These are phyloP conservation scores for Wickerhamiella azyma DNA, from an alignment of 805 yeast genomes.

Conservation along the genomic window DNA sequence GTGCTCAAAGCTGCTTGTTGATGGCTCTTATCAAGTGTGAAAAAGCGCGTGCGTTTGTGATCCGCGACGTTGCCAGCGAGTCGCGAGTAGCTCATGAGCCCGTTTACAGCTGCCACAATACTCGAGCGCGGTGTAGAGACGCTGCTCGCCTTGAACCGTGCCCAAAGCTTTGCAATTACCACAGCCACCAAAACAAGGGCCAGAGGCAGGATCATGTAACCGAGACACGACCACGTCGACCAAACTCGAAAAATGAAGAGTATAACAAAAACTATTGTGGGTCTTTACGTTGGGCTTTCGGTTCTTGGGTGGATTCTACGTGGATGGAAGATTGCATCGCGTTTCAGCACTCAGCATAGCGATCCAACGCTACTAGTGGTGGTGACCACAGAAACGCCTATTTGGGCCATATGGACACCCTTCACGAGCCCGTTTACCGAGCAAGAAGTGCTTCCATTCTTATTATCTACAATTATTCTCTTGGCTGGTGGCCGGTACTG, in stretches of 20 bases:
- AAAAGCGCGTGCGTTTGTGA: slow-evolving; percentile 19
- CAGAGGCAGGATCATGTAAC: slow-evolving; percentile 6
- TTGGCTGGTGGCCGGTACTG: slow-evolving; percentile 48
- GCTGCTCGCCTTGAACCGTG: background rate
- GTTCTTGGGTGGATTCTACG: slow-evolving; percentile 4
- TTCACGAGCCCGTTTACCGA: slow-evolving; percentile 37
- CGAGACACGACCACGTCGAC: background rate
- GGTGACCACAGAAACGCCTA: slow-evolving; percentile 18
- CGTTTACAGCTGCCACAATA: slow-evolving; percentile 4
- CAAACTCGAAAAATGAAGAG: background rate
- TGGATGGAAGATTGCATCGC: slow-evolving; percentile 4
- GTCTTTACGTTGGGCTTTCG: slow-evolving; percentile 3
- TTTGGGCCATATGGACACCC: slow-evolving; percentile 32
- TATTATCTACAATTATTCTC: slow-evolving; percentile 28
- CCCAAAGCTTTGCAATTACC: slow-evolving; percentile 1
- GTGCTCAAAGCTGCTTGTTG: slow-evolving; percentile 44
- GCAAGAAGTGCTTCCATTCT: slow-evolving; percentile 29
- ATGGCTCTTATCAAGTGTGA: slow-evolving; percentile 38
- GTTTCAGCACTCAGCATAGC: slow-evolving; percentile 4
- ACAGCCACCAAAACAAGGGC: slow-evolving; percentile 4
- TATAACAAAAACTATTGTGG: slow-evolving; percentile 3
- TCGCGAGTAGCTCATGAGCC: background rate
- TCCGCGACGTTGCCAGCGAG: slow-evolving; percentile 8
- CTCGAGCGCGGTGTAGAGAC: background rate
- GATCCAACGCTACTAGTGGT: slow-evolving; percentile 10